phyloP scores from a whole-genome alignment of 2,329 filamentous ascomycete genomes.

The Pseudogymnoascus sp. region DNA sequence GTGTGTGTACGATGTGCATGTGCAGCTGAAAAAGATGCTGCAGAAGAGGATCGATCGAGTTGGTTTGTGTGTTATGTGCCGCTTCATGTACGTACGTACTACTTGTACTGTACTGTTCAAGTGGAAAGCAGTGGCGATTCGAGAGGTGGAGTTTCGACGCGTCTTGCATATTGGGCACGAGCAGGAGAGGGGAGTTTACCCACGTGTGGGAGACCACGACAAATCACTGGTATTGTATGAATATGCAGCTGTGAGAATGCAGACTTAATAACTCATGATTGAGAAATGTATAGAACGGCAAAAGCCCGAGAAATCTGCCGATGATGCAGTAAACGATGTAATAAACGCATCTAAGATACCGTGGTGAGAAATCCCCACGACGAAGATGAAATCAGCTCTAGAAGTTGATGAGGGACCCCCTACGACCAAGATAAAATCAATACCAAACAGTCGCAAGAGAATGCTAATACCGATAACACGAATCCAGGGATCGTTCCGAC shows the following conservation, averaged over 20 bases:
- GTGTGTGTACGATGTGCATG: neutral
- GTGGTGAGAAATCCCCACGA: neutral
- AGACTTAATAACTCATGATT: neutral
- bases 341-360: neutral
- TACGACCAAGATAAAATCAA: neutral
- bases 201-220: neutral
- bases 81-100: neutral
- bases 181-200: neutral
- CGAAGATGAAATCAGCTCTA: neutral
- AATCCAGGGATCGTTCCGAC: no score
- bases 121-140: neutral
- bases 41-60: neutral
- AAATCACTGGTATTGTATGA: neutral
- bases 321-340: neutral
- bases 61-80: neutral
- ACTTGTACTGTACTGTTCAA: neutral
- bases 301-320: no score
- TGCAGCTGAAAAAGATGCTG: conserved; percentile 5
- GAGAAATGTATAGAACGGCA: neutral
- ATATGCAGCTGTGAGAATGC: neutral
- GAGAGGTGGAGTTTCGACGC: neutral
- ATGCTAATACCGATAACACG: neutral
- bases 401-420: neutral
- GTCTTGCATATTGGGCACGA: neutral
- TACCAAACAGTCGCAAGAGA: neutral